These are phyloP conservation scores for Salix dunnii DNA, from an alignment of 345 rosid species.

Conservation along the genomic window DNA sequence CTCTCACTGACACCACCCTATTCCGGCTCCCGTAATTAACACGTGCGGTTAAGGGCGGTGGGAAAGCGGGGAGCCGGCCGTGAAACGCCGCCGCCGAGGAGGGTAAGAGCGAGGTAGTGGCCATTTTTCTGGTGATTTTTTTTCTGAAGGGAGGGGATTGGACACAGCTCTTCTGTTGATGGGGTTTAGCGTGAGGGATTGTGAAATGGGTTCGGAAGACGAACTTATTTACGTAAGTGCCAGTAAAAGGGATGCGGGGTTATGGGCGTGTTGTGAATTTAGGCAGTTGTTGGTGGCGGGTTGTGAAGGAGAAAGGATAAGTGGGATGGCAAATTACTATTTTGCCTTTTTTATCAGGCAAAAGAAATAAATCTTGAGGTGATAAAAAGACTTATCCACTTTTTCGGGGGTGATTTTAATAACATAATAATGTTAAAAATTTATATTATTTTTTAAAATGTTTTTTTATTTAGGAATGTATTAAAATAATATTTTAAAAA, in stretches of 20 bases:
- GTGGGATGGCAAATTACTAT: not conserved
- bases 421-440: too few species aligned
- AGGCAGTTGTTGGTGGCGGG: not conserved
- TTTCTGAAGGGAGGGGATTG: not conserved
- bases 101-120: constrained; percentile 45
- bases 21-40: constrained; percentile 17
- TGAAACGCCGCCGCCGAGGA: constrained; percentile 56
- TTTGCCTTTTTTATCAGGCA: not conserved
- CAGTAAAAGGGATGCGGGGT: not conserved
- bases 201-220: not conserved
- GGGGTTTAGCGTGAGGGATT: not conserved
- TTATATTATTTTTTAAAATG: too few species aligned
- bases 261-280: not conserved
- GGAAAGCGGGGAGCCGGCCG: constrained; percentile 40
- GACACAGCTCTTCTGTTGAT: not conserved
- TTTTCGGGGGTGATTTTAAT: too few species aligned
- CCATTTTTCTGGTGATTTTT: constrained; percentile 27
- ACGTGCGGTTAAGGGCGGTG: constrained; percentile 36
- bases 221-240: not conserved
- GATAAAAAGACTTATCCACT: too few species aligned
- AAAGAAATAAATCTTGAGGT: not conserved
- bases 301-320: not conserved
- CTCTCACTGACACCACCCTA: constrained; percentile 46
- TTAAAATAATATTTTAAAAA: too few species aligned
- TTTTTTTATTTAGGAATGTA: too few species aligned